Evolutionary conservation across 2,329 filamentous ascomycete genomes (phyloP), one percentile per base, ranked within the genome.

Genomic region (Colletotrichum gigasporum): DNA sequence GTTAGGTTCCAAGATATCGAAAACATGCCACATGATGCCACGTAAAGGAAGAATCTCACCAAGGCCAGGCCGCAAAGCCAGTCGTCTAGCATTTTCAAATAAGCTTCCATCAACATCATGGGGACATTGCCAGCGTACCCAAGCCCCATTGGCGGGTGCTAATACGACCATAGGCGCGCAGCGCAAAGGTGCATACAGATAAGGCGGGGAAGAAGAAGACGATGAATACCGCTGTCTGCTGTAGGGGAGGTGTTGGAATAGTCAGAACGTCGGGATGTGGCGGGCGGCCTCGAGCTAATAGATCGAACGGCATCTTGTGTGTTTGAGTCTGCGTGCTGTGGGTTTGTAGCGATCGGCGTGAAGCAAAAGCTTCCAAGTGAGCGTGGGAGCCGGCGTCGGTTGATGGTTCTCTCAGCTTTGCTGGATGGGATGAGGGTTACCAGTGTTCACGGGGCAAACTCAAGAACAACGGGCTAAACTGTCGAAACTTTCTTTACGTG

Each of bases 151-250:
- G 68, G n/a, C 71, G 71, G 52, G 70, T 69, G 12, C 68, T 73
- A 9, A 73, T 26, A 5, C 74, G 68, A 14, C 47, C 16, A 7
- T 51, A 35, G 12, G 69, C 50, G 11, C 74, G 63, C 48, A 76
- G 53, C 1, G 50, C 45, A 7, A 74, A 69, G 1, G 71, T 37
- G 2, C 74, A 32, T 37, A 73, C 55, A 7, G 75, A 73, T n/a
- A 78, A 28, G 5, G 58, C 56, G 0, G 76, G 75, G 14, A 76
- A 75, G 35, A 76, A 56, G 62, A 78, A 75, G 26, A 75, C 66
- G 34, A 76, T 66, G 22, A 71, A 70, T 2, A 76, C 54, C 1
- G 70, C 75, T 10, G 65, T 66, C 12, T 66, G 53, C 44, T 78
- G 75, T 6, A 75, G 70, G n/a, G 72, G 67, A 5, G 74, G 70